Base-by-base conservation (phyloP, 257 asterid genomes). In the Lavandula angustifolia region DNA sequence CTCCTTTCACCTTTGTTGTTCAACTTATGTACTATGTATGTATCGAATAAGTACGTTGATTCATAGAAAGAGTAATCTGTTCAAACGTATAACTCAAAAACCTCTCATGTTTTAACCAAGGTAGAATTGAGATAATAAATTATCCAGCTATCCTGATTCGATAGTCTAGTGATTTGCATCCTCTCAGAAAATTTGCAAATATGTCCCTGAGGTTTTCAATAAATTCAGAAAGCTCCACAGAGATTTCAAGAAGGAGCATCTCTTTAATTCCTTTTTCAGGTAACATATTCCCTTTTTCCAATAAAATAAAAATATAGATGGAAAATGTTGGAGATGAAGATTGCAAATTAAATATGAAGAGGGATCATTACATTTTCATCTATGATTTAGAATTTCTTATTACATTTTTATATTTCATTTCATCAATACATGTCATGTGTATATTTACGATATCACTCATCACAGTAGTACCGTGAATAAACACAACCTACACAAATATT, bases 171-270 rank as follows among this genome's bases (percentile, higher is more conserved):
- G 27, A 22, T 22, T 50, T 22, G 16, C 13, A 1, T 22, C n/a
- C 58, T 47, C 17, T 47, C 4, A n/a, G 1, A 34, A 5, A 13
- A n/a, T 61, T 64, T 59, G 69, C 76, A 78, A 16, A 54, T 54
- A 6, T 4, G 37, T 56, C 76, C 79, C 50, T 42, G 27, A 60
- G 9, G 11, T 29, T 67, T 60, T 61, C 1, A 0, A 13, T 27
- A 49, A 33, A 41, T n/a, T 6, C 0, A 22, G 8, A 17, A 0
- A 18, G 31, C 49, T 3, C 56, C 76, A 22, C 35, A 3, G 6
- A 46, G 4, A 22, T 71, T 63, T 47, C 38, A 10, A 44, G 3
- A 44, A 29, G 11, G 9, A 10, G 33, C 32, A 3, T 50, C 37
- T 42, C 35, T 7, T 29, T 33, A 18, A 10, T 31, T 3, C 49